Conservation (phyloP, 2,329 filamentous ascomycete species). For the Talaromyces sp. region DNA sequence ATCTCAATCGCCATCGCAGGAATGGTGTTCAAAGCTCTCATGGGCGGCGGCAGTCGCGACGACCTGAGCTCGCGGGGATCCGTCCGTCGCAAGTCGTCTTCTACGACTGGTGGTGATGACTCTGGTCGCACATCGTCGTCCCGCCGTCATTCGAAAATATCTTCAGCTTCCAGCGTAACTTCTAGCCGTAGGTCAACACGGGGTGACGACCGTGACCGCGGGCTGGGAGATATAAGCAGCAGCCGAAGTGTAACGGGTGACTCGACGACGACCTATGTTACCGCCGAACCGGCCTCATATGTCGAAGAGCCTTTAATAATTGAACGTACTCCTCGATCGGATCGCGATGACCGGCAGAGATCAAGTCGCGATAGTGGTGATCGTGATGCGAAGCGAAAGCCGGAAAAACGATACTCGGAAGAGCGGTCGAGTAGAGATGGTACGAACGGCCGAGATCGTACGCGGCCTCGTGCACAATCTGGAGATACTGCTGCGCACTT, state of each 20-base stretch:
- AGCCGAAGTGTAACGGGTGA: constrained; percentile 23
- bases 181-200: constrained; percentile 41
- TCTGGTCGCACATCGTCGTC: constrained; percentile 18
- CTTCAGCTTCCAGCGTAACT: constrained; percentile 25
- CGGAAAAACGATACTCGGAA: constrained; percentile 27
- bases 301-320: constrained; percentile 28
- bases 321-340: constrained; percentile 29
- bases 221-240: constrained; percentile 33
- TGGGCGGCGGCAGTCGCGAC: constrained; percentile 36
- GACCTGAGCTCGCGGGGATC: constrained; percentile 31
- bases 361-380: constrained; percentile 5
- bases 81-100: constrained; percentile 32
- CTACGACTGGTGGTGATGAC: constrained; percentile 15
- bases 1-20: constrained; percentile 20
- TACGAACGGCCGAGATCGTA: constrained; percentile 26
- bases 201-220: constrained; percentile 44
- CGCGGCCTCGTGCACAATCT: constrained; percentile 27
- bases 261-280: constrained; percentile 33
- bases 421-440: constrained; percentile 19
- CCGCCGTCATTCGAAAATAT: constrained; percentile 25
- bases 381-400: constrained; percentile 26
- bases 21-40: constrained; percentile 34
- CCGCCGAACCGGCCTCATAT: constrained; percentile 34
- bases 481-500: constrained; percentile 29
- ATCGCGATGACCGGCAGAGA: constrained; percentile 15